These are phyloP conservation scores for Boechera divaricarpa DNA, from an alignment of 345 rosid species.

Conservation along the genomic window DNA sequence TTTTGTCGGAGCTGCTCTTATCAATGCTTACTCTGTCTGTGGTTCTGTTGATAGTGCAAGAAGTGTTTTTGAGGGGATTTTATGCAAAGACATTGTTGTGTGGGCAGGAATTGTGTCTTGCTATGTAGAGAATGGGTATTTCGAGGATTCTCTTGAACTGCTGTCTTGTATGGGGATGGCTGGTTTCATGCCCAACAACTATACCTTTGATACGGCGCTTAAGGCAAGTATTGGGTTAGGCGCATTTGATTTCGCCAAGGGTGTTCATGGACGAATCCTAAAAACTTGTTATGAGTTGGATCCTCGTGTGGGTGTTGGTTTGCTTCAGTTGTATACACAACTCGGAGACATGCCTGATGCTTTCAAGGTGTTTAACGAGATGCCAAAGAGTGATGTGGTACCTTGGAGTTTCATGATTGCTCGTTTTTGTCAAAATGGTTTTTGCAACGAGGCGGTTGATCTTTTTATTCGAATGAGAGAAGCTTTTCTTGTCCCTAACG, in stretches of 20 bases:
- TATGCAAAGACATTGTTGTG: constrained; percentile 71
- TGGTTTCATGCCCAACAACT: constrained; percentile 70
- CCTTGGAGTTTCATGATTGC: constrained; percentile 96
- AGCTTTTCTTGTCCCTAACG: constrained; percentile 68
- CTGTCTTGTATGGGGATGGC: constrained; percentile 64
- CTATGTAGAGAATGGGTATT: constrained; percentile 69
- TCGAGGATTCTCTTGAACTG: constrained; percentile 56
- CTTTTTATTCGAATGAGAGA: constrained; percentile 72
- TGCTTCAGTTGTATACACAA: constrained; percentile 76
- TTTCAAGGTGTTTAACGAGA: constrained; percentile 64
- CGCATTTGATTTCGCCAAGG: constrained; percentile 54
- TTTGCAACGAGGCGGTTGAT: constrained; percentile 58
- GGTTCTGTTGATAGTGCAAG: constrained; percentile 59
- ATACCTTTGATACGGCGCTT: constrained; percentile 64
- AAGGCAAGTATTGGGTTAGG: constrained; percentile 76
- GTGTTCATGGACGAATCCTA: constrained; percentile 69
- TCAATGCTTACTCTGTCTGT: constrained; percentile 70
- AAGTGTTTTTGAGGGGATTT: constrained; percentile 68
- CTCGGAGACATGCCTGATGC: constrained; percentile 56
- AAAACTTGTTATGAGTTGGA: constrained; percentile 66
- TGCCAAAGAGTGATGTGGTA: constrained; percentile 74
- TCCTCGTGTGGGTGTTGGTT: constrained; percentile 59
- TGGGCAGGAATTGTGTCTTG: constrained; percentile 86
- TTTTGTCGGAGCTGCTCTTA: constrained; percentile 79
- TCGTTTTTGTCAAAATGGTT: constrained; percentile 64